Percentiles rank a stretch among this genome's conserved stretches.
phyloP scores from a whole-genome alignment of 202 grass and related monocot species.

The Setaria italica region DNA sequence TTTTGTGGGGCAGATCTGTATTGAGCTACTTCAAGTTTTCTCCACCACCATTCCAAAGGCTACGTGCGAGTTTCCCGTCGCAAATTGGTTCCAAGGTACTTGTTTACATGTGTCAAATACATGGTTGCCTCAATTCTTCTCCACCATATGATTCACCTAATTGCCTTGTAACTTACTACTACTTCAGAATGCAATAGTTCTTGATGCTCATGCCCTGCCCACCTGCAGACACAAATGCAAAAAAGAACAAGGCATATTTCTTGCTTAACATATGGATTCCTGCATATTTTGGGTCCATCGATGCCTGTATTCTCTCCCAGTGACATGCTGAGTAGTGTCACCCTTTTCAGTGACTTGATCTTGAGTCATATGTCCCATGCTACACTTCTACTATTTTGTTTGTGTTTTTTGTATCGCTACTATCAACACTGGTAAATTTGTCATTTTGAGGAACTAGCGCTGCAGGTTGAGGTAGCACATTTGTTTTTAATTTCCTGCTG shows the following conservation, averaged over 20 bases:
- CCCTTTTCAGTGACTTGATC: background rate
- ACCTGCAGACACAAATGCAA: background rate
- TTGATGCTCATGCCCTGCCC: background rate
- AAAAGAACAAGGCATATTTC: background rate
- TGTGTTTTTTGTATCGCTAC: too few relatives aligned
- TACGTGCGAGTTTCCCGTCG: slow-evolving; percentile 38
- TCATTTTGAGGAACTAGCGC: too few relatives aligned
- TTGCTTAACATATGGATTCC: background rate
- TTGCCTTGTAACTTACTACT: background rate
- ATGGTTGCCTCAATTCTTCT: slow-evolving; percentile 1
- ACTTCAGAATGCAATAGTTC: background rate
- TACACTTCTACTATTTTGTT: too few relatives aligned
- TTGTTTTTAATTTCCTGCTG: background rate
- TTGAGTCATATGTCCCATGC: background rate
- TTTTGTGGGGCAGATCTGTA: slow-evolving; percentile 59
- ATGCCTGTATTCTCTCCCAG: background rate
- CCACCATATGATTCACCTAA: background rate
- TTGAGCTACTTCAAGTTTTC: slow-evolving; percentile 86
- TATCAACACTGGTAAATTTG: too few relatives aligned
- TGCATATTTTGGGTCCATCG: background rate
- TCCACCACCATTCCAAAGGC: slow-evolving; percentile 74
- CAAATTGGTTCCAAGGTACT: slow-evolving; percentile 60
- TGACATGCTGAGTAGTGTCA: background rate
- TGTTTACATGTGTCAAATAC: slow-evolving; percentile 2
- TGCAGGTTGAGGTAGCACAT: too few relatives aligned